These are phyloP conservation scores for Nemania abortiva DNA, from an alignment of 2,329 filamentous ascomycete genomes.

Conservation along the genomic window DNA sequence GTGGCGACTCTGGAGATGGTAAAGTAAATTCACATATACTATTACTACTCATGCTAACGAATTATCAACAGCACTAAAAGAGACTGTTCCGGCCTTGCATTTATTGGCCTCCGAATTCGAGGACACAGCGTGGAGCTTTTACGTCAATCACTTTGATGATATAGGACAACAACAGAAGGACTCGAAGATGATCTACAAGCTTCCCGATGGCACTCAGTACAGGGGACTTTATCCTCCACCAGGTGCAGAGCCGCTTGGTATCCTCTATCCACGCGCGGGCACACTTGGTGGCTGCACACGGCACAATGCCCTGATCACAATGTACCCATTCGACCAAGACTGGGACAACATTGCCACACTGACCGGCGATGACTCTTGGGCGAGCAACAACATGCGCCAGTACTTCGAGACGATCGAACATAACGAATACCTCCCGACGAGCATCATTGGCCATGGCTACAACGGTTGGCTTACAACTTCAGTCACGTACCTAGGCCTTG, in stretches of 20 bases:
- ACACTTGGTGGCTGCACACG: slow-evolving; percentile 65
- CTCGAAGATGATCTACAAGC: slow-evolving; percentile 65
- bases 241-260: slow-evolving; percentile 57
- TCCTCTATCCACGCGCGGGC: slow-evolving; percentile 61
- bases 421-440: slow-evolving; percentile 63
- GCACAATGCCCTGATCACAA: slow-evolving; percentile 71
- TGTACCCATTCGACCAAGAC: slow-evolving; percentile 70
- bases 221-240: slow-evolving; percentile 55
- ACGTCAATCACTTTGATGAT: slow-evolving; percentile 63
- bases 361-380: slow-evolving; percentile 72
- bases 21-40: neutral
- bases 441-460: slow-evolving; percentile 64
- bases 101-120: slow-evolving; percentile 60
- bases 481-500: slow-evolving; percentile 60
- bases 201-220: slow-evolving; percentile 54
- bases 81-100: slow-evolving; percentile 62
- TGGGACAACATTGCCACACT: slow-evolving; percentile 68
- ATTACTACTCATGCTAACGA: slow-evolving; percentile 43
- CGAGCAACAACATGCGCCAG: slow-evolving; percentile 68
- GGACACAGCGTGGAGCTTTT: slow-evolving; percentile 66
- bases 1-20: slow-evolving; percentile 56
- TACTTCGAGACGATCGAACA: slow-evolving; percentile 70
- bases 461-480: slow-evolving; percentile 65
- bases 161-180: slow-evolving; percentile 61
- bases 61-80: slow-evolving; percentile 56